A percentile compares a stretch with the other conserved stretches of the same genome.
Conservation (phyloP, 1,284 basidiomycete genomes). For the Amylostereum areolatum region DNA sequence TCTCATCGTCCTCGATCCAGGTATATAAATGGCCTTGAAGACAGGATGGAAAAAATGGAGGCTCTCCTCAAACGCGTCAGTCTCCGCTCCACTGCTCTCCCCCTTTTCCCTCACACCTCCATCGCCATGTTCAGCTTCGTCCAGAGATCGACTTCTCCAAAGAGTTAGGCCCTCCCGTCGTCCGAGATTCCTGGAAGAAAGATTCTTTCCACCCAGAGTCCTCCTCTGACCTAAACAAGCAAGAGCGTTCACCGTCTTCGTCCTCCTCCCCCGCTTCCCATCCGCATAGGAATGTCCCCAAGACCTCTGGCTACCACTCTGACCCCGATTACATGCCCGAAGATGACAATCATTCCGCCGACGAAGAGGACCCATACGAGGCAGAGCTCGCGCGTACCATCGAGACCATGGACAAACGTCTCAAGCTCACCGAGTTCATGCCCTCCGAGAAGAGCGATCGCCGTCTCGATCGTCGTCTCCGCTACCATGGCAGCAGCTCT, state of each 20-base stretch:
- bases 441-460: constrained; percentile 21
- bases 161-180: constrained; percentile 62
- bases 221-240: background rate
- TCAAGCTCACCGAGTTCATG: constrained; percentile 32
- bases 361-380: constrained; percentile 14
- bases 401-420: constrained; percentile 24
- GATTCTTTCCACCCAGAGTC: constrained; percentile 20
- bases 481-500: constrained; percentile 55
- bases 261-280: constrained; percentile 1
- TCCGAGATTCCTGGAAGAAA: constrained; percentile 70
- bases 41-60: constrained; percentile 70
- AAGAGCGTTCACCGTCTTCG: background rate
- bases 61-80: constrained; percentile 59
- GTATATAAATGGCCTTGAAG: constrained; percentile 73
- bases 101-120: constrained; percentile 6
- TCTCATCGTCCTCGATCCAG: constrained; percentile 28
- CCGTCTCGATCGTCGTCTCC: constrained; percentile 28
- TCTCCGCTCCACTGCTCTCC: constrained; percentile 9
- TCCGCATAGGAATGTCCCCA: constrained; percentile 3
- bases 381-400: constrained; percentile 21
- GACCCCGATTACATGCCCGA: background rate
- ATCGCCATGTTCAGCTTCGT: constrained; percentile 36
- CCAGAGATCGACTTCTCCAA: constrained; percentile 63
- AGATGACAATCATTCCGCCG: constrained; percentile 1
- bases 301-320: background rate